phyloP scores from a whole-genome alignment of 306 rosid species.

The Prunus dulcis region DNA sequence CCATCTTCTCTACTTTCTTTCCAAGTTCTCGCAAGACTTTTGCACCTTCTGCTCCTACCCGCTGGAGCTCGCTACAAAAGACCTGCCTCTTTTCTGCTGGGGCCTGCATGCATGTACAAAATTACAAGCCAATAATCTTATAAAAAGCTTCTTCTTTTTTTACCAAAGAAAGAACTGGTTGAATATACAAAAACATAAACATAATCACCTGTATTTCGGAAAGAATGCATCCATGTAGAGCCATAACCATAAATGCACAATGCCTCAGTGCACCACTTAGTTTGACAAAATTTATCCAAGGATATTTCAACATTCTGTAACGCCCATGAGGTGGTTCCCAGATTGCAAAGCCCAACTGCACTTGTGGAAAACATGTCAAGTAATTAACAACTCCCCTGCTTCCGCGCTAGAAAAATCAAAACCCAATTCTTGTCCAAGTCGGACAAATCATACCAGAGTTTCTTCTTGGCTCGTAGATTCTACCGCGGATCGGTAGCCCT shows the following conservation, averaged over 20 bases:
- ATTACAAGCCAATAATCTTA: background rate
- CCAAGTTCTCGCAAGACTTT: constrained; percentile 51
- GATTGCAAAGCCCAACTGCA: constrained; percentile 65
- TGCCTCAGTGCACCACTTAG: constrained; percentile 67
- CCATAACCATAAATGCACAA: constrained; percentile 71
- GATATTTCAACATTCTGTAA: constrained; percentile 50
- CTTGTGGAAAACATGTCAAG: background rate
- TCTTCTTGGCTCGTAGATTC: constrained; percentile 66
- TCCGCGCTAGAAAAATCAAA: background rate
- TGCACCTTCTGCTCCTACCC: constrained; percentile 62
- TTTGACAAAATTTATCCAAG: constrained; percentile 58
- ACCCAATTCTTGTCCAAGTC: background rate
- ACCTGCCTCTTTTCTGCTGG: constrained; percentile 52
- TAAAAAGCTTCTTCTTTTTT: background rate
- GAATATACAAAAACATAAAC: background rate
- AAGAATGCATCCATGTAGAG: constrained; percentile 71
- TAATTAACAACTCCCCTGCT: background rate
- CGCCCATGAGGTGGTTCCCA: constrained; percentile 86
- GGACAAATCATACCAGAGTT: constrained; percentile 43
- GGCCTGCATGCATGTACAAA: constrained; percentile 31
- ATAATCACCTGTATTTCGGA: constrained; percentile 66
- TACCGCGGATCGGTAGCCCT: constrained; percentile 55
- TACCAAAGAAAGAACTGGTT: background rate
- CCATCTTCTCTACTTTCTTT: constrained; percentile 63
- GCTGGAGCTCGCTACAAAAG: constrained; percentile 44